Evolutionary conservation across 2,329 filamentous ascomycete genomes (phyloP), one percentile per base, ranked within the genome.

Genomic region (Exophiala aquamarina): DNA sequence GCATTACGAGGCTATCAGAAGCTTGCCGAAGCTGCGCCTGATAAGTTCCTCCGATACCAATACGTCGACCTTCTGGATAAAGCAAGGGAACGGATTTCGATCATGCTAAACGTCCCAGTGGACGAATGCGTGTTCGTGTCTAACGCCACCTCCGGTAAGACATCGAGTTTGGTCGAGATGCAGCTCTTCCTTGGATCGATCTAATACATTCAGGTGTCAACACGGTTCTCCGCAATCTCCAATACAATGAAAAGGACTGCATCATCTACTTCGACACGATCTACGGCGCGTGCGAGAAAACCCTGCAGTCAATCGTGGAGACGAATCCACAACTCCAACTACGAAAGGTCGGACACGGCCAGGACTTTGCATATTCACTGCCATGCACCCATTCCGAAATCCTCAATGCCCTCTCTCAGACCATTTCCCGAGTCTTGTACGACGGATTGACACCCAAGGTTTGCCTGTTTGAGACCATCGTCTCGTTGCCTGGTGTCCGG

Each of bases 401-500:
- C 2, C 64, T 91, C 2, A 54, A 66, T 1, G 68, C 67, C 1
- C 90, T 95, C 64, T 71, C 74, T 20, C 66, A 72, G 0, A 76
- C 79, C 0, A 78, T 95, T 4, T 62, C 69, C 1, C 61, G 70
- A 3, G 72, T 82, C 32, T 68, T 74, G 21, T 72, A 70, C 0
- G 65, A 71, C 17, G 86, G 87, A 0, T 81, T 84, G 47, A 79
- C 75, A 2, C 81, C 86, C 0, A 80, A 77, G 11, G 59, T 91
- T 8, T 87, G 84, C 14, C 62, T 92, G 13, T 93, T 92, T 58
- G 92, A 97, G 64, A 84, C 84, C 0, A 82, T 96, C 6, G 83
- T 85, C 7, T 89, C 86, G 20, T 72, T 86, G 17, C 92, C 92
- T 0, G 91, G 89, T 1, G 77, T 95, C 0, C 71, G 83, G 2